Evolutionary conservation across 202 grass and related monocot species (phyloP).

Genomic region (Miscanthus sacchariflorus): DNA sequence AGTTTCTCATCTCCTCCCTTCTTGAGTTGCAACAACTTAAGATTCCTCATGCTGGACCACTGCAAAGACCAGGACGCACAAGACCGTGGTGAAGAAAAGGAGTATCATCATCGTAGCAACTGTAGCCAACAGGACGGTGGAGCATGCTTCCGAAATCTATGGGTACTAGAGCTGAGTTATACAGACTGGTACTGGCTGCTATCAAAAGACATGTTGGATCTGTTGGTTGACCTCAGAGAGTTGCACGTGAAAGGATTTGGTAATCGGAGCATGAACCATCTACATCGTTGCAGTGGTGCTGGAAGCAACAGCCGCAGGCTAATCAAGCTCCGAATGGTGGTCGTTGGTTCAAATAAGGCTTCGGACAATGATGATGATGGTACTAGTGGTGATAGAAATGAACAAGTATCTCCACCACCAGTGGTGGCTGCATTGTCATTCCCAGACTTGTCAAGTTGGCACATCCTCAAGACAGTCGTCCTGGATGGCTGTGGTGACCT

Average conservation of each 20-base stretch:
- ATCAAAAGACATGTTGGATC: not conserved
- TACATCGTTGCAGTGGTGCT: not conserved
- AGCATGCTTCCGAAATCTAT: not conserved
- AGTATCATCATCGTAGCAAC: not conserved
- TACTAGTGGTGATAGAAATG: not conserved
- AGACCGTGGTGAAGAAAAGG: not conserved
- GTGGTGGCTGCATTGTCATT: not conserved
- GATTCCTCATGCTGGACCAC: conserved; percentile 5
- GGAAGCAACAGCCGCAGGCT: accelerated
- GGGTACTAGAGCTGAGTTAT: conserved; percentile 12
- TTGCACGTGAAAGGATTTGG: not conserved
- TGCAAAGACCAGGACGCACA: not conserved
- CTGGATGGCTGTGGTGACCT: not conserved
- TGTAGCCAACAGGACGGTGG: accelerated
- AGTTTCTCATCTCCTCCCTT: conserved; percentile 39
- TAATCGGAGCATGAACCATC: not conserved
- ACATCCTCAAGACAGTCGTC: not conserved
- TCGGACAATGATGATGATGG: not conserved
- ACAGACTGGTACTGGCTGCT: conserved; percentile 12
- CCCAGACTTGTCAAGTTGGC: not conserved
- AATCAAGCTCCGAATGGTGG: not conserved
- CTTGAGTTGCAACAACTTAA: not conserved
- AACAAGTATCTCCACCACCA: too few species aligned
- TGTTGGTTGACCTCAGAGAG: conserved; percentile 40
- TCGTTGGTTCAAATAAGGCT: not conserved